These are phyloP conservation scores for Gossypium raimondii DNA, from an alignment of 345 rosid genomes.

Conservation along the genomic window DNA sequence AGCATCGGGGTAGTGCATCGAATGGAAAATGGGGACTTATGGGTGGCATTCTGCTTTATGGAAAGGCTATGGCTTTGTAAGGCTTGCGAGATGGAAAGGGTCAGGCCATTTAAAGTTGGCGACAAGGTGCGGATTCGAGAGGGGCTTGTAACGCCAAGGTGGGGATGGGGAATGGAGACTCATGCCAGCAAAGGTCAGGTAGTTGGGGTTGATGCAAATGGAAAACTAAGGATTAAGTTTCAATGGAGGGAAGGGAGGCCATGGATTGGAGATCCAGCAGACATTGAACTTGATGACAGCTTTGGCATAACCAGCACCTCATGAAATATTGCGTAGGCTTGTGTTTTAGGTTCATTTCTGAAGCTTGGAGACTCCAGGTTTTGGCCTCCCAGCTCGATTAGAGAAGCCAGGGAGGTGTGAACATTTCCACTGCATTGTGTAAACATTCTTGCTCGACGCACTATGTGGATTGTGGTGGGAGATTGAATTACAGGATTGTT, in stretches of 20 bases:
- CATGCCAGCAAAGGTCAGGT: slow-evolving; percentile 83
- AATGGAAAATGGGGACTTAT: slow-evolving; percentile 70
- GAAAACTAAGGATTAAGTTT: slow-evolving; percentile 81
- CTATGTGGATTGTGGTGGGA: background rate
- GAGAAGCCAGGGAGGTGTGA: background rate
- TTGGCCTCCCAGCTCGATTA: slow-evolving; percentile 1
- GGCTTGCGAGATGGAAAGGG: slow-evolving; percentile 72
- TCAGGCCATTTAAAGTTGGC: slow-evolving; percentile 66
- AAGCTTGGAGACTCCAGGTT: background rate
- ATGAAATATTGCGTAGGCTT: background rate
- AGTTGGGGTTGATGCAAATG: slow-evolving; percentile 94
- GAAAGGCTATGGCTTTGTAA: slow-evolving; percentile 95
- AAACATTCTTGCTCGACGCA: background rate
- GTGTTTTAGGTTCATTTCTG: background rate
- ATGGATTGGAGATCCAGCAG: slow-evolving; percentile 98
- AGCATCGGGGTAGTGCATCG: slow-evolving; percentile 91
- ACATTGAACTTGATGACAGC: slow-evolving; percentile 57
- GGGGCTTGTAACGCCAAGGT: slow-evolving; percentile 72
- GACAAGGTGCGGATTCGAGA: slow-evolving; percentile 76
- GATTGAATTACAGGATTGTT: slow-evolving; percentile 18
- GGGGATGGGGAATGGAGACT: slow-evolving; percentile 99
- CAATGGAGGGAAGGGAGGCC: slow-evolving; percentile 97
- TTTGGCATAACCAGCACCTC: background rate
- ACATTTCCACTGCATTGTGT: background rate
- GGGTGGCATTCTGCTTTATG: slow-evolving; percentile 83